These are phyloP conservation scores for Pyrrhoderma lamaoense DNA, from an alignment of 1,284 basidiomycete species.

Conservation along the genomic window DNA sequence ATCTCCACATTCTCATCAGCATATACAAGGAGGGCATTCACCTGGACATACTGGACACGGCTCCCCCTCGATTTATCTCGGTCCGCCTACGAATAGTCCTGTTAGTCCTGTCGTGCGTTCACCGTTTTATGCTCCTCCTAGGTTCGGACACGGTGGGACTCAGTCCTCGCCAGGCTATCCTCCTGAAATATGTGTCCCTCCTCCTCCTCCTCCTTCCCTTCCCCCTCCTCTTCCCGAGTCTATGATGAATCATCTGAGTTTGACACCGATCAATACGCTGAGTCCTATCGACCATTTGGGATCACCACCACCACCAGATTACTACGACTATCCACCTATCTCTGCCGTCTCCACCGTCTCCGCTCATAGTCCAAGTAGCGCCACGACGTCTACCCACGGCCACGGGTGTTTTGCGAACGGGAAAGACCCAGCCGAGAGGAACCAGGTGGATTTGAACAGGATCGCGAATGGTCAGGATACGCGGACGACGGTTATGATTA, in stretches of 20 bases:
- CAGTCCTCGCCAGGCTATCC: too few relatives aligned
- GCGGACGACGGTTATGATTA: conserved; percentile 80
- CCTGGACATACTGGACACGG: too few relatives aligned
- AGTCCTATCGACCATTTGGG: not conserved
- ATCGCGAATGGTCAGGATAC: conserved; percentile 75
- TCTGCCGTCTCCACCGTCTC: not conserved
- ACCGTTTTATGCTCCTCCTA: not conserved
- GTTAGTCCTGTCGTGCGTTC: not conserved
- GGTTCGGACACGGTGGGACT: conserved; percentile 4
- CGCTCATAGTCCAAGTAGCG: not conserved
- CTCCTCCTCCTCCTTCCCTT: too few relatives aligned
- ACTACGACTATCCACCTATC: conserved; percentile 1
- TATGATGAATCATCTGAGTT: too few relatives aligned
- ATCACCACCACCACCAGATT: not conserved
- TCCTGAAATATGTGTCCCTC: not conserved
- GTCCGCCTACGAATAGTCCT: too few relatives aligned
- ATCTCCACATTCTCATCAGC: not conserved
- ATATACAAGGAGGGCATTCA: too few relatives aligned
- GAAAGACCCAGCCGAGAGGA: conserved; percentile 41
- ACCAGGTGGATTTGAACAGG: conserved; percentile 58
- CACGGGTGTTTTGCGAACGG: conserved; percentile 10
- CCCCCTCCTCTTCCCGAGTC: too few relatives aligned
- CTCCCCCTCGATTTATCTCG: too few relatives aligned
- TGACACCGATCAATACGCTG: not conserved
- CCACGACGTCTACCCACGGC: not conserved